Evolutionary conservation across 73 alveolate genomes (phyloP).

Genomic region (Stentor roeselii): DNA sequence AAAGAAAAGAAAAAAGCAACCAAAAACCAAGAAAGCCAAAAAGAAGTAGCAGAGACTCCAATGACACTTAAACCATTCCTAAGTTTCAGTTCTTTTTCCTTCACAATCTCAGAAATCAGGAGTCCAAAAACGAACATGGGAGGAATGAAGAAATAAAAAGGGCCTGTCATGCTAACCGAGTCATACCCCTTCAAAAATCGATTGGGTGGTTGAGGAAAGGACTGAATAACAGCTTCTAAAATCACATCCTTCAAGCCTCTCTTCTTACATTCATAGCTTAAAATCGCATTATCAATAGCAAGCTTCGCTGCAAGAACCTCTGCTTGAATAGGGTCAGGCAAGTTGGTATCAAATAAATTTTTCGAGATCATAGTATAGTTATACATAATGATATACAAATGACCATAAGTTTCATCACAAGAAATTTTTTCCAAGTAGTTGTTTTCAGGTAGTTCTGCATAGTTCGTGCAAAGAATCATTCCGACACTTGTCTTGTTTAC

Average conservation of each 20-base stretch:
- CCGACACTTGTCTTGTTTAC: background rate
- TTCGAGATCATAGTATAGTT: background rate
- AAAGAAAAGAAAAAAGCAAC: slow-evolving; percentile 42
- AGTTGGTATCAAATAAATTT: background rate
- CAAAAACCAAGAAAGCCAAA: slow-evolving; percentile 66
- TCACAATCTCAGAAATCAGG: slow-evolving; percentile 53
- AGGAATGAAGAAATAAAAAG: slow-evolving; percentile 52
- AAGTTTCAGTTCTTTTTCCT: slow-evolving; percentile 61
- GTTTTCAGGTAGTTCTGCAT: background rate
- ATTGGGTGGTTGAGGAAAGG: slow-evolving; percentile 53
- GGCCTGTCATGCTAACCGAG: slow-evolving; percentile 52
- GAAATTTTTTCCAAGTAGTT: background rate
- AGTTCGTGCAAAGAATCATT: background rate
- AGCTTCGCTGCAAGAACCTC: slow-evolving; percentile 9
- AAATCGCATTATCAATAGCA: slow-evolving; percentile 24
- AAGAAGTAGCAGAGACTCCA: slow-evolving; percentile 51
- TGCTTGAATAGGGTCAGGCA: slow-evolving; percentile 21
- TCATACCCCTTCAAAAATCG: slow-evolving; percentile 45
- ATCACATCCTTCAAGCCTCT: background rate
- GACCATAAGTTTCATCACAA: background rate
- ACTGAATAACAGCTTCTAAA: slow-evolving; percentile 22
- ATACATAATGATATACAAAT: background rate
- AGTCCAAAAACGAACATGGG: slow-evolving; percentile 52
- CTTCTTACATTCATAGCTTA: background rate
- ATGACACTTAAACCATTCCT: slow-evolving; percentile 60